Base-by-base conservation (phyloP, 2,329 filamentous ascomycete genomes). In the Beauveria scarabaeidicola region DNA sequence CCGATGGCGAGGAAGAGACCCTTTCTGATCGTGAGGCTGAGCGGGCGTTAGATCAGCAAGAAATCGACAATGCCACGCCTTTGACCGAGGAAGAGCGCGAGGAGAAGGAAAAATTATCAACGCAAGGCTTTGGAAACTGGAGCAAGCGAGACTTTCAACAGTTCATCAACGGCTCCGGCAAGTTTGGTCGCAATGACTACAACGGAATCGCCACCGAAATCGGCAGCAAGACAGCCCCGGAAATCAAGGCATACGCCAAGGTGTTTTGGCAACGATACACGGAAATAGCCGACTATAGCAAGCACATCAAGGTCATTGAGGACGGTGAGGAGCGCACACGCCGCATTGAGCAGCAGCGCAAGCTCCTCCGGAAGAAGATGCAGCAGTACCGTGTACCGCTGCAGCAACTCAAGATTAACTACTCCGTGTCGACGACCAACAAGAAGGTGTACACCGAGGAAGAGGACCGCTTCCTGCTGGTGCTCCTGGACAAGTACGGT, bases 371-470 rank as follows among this genome's bases (percentile, higher is more conserved):
- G 64, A 95, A 92, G 82, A 99, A 99, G 83, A 89, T 99, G 82
- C 83, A 87, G 67, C 90, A 94, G 79, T 97, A 96, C 72, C 89
- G 94, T n/a, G 93, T 97, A 53, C 95, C 94, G 25, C 81, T 99
- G 17, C 94, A 99, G 73, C 94, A 99, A 74, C 85, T 99, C 69
- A 96, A 96, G 79, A 91, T 99, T 78, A 97, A 96, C 76, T 99
- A 99, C 75, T 96, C 92, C 0, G 94, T 99, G 29, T 96, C 91
- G 7, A 99, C 94, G 2, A 99, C 95, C 10, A 99, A 99, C 83
- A 99, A 99, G 79, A 99, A 99, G 78, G 92, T 99, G 1, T 99
- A 99, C 72, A 97, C 92, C 0, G 95, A 99, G 71, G 94, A 99
- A 70, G 94, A 99, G 73, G 94, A 99, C 70, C 85, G 94, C 3